Evolutionary conservation across 495 filamentous ascomycete genomes (phyloP).

Genomic region (Penicillium crystallinum): DNA sequence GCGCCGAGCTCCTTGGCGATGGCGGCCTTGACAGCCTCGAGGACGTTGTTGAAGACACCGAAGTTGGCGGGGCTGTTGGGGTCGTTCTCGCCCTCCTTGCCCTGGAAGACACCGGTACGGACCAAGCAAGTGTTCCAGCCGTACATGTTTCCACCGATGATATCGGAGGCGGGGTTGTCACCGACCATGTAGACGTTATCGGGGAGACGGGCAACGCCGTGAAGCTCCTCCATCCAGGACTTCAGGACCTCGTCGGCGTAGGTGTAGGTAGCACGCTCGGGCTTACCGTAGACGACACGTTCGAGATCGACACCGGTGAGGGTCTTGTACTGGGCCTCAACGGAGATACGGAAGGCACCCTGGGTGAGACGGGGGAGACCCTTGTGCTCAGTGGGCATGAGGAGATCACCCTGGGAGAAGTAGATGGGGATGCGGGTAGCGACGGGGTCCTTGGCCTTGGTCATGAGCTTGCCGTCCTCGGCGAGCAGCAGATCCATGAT

Average conservation of each 20-base stretch:
- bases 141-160: constrained; percentile 76
- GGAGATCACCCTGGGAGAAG: constrained; percentile 68
- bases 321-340: constrained; percentile 76
- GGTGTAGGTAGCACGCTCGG: constrained; percentile 73
- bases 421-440: constrained; percentile 68
- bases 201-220: constrained; percentile 65
- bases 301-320: constrained; percentile 69
- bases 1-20: constrained; percentile 52
- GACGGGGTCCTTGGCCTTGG: constrained; percentile 62
- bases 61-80: constrained; percentile 53
- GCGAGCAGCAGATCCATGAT: constrained; percentile 78
- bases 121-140: constrained; percentile 75
- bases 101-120: constrained; percentile 57
- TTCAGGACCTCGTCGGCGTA: constrained; percentile 73
- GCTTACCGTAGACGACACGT: constrained; percentile 82
- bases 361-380: constrained; percentile 65
- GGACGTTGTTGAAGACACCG: constrained; percentile 52
- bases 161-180: constrained; percentile 75
- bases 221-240: constrained; percentile 71
- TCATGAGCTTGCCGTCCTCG: constrained; percentile 63
- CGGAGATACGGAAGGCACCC: constrained; percentile 68
- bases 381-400: constrained; percentile 75
- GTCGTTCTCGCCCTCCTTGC: constrained; percentile 49
- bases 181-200: constrained; percentile 78
- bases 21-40: constrained; percentile 50